These are phyloP conservation scores for Debaryomyces maramus DNA, from an alignment of 805 yeast genomes.

Conservation along the genomic window DNA sequence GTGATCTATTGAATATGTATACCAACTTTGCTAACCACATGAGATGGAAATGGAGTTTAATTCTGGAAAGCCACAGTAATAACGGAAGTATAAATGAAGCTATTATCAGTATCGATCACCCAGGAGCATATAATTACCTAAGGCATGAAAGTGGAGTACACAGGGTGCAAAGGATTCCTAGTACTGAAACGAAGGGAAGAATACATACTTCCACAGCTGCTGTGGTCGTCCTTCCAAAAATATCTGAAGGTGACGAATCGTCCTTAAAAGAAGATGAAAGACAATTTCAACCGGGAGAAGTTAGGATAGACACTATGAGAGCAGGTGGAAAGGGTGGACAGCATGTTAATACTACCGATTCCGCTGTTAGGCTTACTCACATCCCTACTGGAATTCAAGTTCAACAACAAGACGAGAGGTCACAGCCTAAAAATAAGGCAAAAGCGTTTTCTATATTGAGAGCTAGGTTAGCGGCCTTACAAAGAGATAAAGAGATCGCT, in stretches of 20 bases:
- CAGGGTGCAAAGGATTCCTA: slow-evolving; percentile 91
- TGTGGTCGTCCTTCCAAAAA: slow-evolving; percentile 86
- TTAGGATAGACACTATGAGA: slow-evolving; percentile 94
- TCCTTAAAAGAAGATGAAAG: slow-evolving; percentile 56
- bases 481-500: slow-evolving; percentile 61
- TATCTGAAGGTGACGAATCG: slow-evolving; percentile 54
- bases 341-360: slow-evolving; percentile 95
- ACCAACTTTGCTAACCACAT: slow-evolving; percentile 61
- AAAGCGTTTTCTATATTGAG: slow-evolving; percentile 83
- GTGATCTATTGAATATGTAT: slow-evolving; percentile 81
- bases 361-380: slow-evolving; percentile 92
- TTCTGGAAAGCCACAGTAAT: slow-evolving; percentile 56
- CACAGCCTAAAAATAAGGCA: slow-evolving; percentile 92
- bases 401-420: slow-evolving; percentile 89
- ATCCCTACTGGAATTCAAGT: slow-evolving; percentile 88
- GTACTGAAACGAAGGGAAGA: slow-evolving; percentile 90
- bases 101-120: slow-evolving; percentile 62
- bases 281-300: slow-evolving; percentile 80
- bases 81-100: slow-evolving; percentile 78
- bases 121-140: slow-evolving; percentile 72
- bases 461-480: slow-evolving; percentile 81
- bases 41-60: slow-evolving; percentile 65
- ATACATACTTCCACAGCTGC: slow-evolving; percentile 97
- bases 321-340: slow-evolving; percentile 98
- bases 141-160: slow-evolving; percentile 94